phyloP scores from a whole-genome alignment of 108 stramenopile species.

The Nitzschia putrida region DNA sequence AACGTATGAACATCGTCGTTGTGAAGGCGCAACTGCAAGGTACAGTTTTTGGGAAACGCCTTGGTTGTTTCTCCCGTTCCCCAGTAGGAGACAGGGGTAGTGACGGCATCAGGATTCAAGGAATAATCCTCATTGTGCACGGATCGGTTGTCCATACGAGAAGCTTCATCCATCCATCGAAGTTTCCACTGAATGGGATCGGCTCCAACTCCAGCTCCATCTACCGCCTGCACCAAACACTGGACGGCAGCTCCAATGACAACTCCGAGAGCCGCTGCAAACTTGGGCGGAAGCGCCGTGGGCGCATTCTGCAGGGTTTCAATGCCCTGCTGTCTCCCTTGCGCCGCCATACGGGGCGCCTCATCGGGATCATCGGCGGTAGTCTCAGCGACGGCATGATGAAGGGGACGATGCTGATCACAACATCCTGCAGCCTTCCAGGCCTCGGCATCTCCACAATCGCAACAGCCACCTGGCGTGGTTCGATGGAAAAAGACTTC shows the following conservation, averaged over 20 bases:
- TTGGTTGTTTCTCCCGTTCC: background rate
- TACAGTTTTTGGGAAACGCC: conserved; percentile 50
- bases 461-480: conserved; percentile 96
- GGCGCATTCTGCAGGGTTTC: conserved; percentile 66
- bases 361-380: conserved; percentile 48
- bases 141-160: conserved; percentile 61
- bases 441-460: conserved; percentile 98
- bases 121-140: conserved; percentile 62
- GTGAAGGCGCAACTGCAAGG: conserved; percentile 78
- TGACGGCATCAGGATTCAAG: conserved; percentile 26
- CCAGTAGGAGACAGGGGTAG: conserved; percentile 22
- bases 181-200: conserved; percentile 79
- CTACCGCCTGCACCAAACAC: conserved; percentile 59
- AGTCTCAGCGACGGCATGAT: conserved; percentile 16
- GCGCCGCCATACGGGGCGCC: conserved; percentile 41
- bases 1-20: conserved; percentile 98
- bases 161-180: conserved; percentile 78
- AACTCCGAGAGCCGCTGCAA: conserved; percentile 74
- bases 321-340: conserved; percentile 50
- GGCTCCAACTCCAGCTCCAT: conserved; percentile 77
- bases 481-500: conserved; percentile 98
- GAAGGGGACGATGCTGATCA: conserved; percentile 64
- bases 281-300: conserved; percentile 57
- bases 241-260: conserved; percentile 79
- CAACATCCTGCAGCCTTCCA: conserved; percentile 94